Evolutionary conservation across 2,329 filamentous ascomycete genomes (phyloP), one percentile per base, ranked within the genome.

Genomic region (Onygenales sp.): DNA sequence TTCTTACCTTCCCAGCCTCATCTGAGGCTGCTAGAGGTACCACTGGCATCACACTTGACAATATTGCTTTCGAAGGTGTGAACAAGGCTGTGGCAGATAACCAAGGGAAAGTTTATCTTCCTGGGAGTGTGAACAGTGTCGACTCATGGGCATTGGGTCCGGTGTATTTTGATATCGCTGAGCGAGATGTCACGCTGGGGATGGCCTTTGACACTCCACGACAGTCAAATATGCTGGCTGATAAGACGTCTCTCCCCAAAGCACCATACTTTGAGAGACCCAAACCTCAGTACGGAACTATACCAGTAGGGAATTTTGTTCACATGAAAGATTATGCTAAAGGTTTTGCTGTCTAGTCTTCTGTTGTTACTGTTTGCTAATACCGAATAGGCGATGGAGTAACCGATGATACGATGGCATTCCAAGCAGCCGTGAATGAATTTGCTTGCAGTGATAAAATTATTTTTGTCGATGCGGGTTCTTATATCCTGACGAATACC

Each of bases 271-370:
- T 50, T 43, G 47, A 54, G 31, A 57, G 55, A 5, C 55, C 59
- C 1, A 52, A n/a, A 53, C 55, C 31, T 54, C 59, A 32, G 53
- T 63, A 58, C 31, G 42, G 52, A 6, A 43, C 46, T 7, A 36
- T 59, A 33, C 36, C 52, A n/a, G 39, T 8, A 8, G 17, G 21
- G 5, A 27, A 39, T 2, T 54, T 54, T 50, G 31, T 54, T 31
- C 45, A 50, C 33, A 50, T 54, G 52, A 50, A 44, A 27, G 46
- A 54, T 39, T 38, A 36, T 33, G 39, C 41, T 2, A 52, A 38
- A 38, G 51, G 51, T 53, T 50, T 31, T 17, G 11, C 32, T 32
- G 9, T 45, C 27, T n/a, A 5, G n/a, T 6, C 31, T 39, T 31
- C n/a, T 21, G 17, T 14, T 39, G 21, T 45, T 14, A 9, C 7